Evolutionary conservation across 352 stramenopile genomes (phyloP).

Genomic region (Globisporangium viniferum): DNA sequence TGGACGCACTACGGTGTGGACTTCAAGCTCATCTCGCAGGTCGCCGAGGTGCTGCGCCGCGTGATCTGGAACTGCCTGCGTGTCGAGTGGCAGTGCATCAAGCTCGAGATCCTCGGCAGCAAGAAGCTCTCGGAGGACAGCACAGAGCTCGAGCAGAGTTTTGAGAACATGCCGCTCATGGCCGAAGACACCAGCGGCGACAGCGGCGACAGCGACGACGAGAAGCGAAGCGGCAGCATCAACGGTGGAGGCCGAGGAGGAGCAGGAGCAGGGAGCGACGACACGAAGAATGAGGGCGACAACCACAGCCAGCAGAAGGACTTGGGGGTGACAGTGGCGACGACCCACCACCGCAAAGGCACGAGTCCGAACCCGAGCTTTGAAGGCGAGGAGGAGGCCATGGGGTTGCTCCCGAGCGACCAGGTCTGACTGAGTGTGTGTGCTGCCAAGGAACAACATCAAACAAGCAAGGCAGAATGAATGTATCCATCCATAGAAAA

Average conservation of each 20-base stretch:
- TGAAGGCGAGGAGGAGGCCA: slow-evolving; percentile 18
- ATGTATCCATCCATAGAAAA: slow-evolving; percentile 8
- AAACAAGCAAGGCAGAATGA: neutral
- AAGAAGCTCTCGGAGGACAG: slow-evolving; percentile 59
- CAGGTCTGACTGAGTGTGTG: neutral
- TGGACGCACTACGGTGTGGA: slow-evolving; percentile 73
- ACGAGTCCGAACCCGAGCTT: slow-evolving; percentile 18
- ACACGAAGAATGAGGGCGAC: slow-evolving; percentile 12
- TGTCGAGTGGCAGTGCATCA: slow-evolving; percentile 91
- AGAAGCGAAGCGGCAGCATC: slow-evolving; percentile 1
- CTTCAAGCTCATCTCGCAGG: slow-evolving; percentile 81
- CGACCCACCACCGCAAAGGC: slow-evolving; percentile 20
- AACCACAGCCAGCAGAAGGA: neutral
- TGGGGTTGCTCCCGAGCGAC: slow-evolving; percentile 9
- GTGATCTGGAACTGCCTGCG: slow-evolving; percentile 93
- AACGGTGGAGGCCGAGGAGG: neutral
- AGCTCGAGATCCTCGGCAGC: slow-evolving; percentile 56
- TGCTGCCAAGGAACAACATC: neutral
- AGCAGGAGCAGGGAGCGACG: neutral
- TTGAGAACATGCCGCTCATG: slow-evolving; percentile 55
- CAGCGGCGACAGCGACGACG: slow-evolving; percentile 24
- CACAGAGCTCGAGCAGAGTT: slow-evolving; percentile 39
- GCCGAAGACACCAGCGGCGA: slow-evolving; percentile 26
- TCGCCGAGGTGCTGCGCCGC: slow-evolving; percentile 91
- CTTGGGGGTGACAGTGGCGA: neutral